Evolutionary conservation across 371 early-diverging fungal species (phyloP).

Genomic region (Homolaphlyctis polyrhiza): DNA sequence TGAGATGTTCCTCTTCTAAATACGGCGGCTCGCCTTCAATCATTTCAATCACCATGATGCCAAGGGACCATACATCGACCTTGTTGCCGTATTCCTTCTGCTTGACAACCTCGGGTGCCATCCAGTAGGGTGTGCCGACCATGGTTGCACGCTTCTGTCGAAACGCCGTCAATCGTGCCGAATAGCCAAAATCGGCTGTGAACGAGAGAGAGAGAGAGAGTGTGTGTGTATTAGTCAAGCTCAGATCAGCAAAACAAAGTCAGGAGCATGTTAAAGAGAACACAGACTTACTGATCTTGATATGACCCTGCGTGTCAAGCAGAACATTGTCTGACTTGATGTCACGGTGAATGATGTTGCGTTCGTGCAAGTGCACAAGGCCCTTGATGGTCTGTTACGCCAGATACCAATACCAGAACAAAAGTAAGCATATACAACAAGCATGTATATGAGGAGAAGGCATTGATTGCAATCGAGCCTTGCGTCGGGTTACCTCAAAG

Average conservation of each 20-base stretch:
- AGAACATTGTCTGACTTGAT: constrained; percentile 94
- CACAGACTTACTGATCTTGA: constrained; percentile 77
- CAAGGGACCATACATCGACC: constrained; percentile 96
- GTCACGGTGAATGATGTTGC: constrained; percentile 92
- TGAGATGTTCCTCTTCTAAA: constrained; percentile 88
- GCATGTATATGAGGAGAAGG: too few relatives aligned
- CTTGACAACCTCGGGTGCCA: constrained; percentile 59
- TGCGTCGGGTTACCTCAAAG: constrained; percentile 26
- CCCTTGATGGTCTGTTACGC: constrained; percentile 68
- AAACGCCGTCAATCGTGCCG: constrained; percentile 84
- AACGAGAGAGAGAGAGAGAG: background rate
- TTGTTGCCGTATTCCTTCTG: constrained; percentile 73
- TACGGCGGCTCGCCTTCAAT: constrained; percentile 97
- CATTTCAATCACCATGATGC: constrained; percentile 98
- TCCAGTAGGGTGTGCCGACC: constrained; percentile 71
- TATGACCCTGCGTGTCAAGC: constrained; percentile 74
- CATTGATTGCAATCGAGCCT: too few relatives aligned
- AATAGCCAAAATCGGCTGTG: constrained; percentile 86
- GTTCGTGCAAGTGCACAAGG: constrained; percentile 82
- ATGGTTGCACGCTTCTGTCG: constrained; percentile 88
- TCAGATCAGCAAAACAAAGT: background rate
- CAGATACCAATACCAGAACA: background rate
- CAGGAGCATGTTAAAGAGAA: background rate
- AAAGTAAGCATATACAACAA: background rate
- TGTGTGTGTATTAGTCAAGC: constrained; percentile 30